Base-by-base conservation (phyloP, 305 asterid species). In the Withania somnifera region DNA sequence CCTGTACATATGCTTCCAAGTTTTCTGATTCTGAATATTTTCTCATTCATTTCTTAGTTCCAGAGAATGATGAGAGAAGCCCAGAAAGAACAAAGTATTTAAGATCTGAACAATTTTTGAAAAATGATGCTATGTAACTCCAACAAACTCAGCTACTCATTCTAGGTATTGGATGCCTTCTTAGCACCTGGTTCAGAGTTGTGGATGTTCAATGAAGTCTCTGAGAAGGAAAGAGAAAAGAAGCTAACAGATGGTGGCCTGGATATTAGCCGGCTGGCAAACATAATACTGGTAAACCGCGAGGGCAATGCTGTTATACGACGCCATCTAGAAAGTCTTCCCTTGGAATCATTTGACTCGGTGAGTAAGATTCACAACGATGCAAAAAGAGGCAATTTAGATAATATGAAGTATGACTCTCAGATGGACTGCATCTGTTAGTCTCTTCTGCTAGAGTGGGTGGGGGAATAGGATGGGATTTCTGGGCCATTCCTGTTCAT, bases 131-230 rank as follows among this genome's bases (percentile, higher is more conserved):
- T 69, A 51, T 57, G 56, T 17, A 38, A 26, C 84, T 26, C 78
- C 60, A 47, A 24, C 56, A 81, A 71, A 51, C 54, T 42, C 84
- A 76, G 40, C 57, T 56, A 38, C 57, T 63, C 69, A 20, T 60
- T 84, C 69, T 83, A 93, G 98, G 97, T 93, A 77, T 86, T 94
- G 90, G 98, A 94, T 87, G 98, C 97, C 87, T 91, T 90, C 86
- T 88, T 94, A 86, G 97, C 97, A 57, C 93, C 84, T 56, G 91
- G 90, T 10, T 94, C 98, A 76, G 97, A 94, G 87, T 85, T 94
- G 90, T 94, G 98, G 98, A 92, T 94, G 98, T 91, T 93, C 89
- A 94, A 93, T 89, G 97, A 94, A 77, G 98, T 94, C 81, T 84
- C 85, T 9, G 98, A 94, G 87, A 89, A 87, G 79, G 93, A 90